These are phyloP conservation scores for Fraxinus greggii DNA, from an alignment of 305 asterid species.

Conservation along the genomic window DNA sequence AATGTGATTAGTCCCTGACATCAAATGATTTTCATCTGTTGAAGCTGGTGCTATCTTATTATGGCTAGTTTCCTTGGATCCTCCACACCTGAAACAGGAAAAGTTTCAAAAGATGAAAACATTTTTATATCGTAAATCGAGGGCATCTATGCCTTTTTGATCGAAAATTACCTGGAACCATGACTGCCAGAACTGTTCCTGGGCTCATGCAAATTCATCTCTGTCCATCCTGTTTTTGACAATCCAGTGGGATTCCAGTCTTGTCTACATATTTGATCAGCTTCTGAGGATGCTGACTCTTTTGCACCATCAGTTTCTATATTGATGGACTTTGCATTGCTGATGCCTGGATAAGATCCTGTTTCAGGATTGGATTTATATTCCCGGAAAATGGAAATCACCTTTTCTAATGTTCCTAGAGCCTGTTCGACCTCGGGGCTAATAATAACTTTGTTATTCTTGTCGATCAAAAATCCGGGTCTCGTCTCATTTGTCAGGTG, in stretches of 20 bases:
- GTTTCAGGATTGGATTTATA: conserved; percentile 23
- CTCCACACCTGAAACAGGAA: conserved; percentile 38
- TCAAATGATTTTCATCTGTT: conserved; percentile 34
- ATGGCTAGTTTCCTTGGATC: conserved; percentile 53
- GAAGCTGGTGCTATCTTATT: conserved; percentile 61
- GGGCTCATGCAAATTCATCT: conserved; percentile 33
- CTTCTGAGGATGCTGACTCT: conserved; percentile 27
- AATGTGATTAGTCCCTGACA: conserved; percentile 14
- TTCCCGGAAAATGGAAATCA: conserved; percentile 51
- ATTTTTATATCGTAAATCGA: background rate
- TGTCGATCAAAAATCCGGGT: background rate
- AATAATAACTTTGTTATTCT: conserved; percentile 28
- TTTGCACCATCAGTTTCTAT: conserved; percentile 23
- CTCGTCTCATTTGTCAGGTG: conserved; percentile 16
- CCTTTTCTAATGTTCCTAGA: conserved; percentile 56
- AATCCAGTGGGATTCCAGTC: conserved; percentile 19
- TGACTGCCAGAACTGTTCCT: conserved; percentile 46
- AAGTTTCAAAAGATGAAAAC: background rate
- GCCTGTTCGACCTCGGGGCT: conserved; percentile 66
- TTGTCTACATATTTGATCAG: conserved; percentile 21
- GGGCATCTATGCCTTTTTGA: background rate
- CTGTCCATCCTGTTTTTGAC: conserved; percentile 22
- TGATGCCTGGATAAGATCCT: background rate
- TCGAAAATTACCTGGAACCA: conserved; percentile 52
- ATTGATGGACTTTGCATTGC: conserved; percentile 7